Percentiles rank a stretch among this genome's conserved stretches.
phyloP scores from a whole-genome alignment of 1,284 basidiomycete genomes.

The Moniliophthora roreri region DNA sequence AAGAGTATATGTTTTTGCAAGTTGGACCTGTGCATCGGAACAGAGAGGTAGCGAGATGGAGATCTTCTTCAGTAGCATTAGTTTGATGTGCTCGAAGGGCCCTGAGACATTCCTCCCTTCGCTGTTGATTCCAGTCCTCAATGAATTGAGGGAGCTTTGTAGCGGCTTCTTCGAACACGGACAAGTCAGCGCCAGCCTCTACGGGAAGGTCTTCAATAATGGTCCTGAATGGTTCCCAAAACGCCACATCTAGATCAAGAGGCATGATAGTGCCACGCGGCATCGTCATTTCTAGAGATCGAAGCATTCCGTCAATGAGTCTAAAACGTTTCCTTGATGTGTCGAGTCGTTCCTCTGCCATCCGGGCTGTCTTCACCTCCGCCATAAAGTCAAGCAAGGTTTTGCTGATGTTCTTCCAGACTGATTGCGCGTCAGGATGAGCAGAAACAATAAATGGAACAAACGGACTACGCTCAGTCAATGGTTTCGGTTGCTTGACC shows the following conservation, averaged over 20 bases:
- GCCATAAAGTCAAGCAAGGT: background rate
- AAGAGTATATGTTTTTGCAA: background rate
- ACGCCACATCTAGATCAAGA: background rate
- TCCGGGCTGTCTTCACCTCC: too few relatives aligned
- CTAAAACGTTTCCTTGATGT: background rate
- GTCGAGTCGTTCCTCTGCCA: background rate
- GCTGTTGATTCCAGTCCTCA: background rate
- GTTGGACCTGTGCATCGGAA: background rate
- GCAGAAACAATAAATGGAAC: background rate
- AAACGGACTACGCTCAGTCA: background rate
- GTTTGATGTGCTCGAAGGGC: background rate
- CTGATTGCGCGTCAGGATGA: background rate
- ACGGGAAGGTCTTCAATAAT: conserved; percentile 1
- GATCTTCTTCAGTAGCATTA: background rate
- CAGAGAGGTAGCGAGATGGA: background rate
- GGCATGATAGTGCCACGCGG: background rate
- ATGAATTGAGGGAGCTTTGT: background rate
- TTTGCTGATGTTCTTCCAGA: background rate
- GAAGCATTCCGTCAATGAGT: background rate
- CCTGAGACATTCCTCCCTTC: background rate
- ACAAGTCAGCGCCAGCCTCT: background rate
- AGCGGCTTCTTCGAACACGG: background rate
- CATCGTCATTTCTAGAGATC: background rate
- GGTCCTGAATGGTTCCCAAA: background rate
- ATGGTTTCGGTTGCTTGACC: background rate